Base-by-base conservation (phyloP, 805 yeast genomes). In the Candida coquimbonensis region DNA sequence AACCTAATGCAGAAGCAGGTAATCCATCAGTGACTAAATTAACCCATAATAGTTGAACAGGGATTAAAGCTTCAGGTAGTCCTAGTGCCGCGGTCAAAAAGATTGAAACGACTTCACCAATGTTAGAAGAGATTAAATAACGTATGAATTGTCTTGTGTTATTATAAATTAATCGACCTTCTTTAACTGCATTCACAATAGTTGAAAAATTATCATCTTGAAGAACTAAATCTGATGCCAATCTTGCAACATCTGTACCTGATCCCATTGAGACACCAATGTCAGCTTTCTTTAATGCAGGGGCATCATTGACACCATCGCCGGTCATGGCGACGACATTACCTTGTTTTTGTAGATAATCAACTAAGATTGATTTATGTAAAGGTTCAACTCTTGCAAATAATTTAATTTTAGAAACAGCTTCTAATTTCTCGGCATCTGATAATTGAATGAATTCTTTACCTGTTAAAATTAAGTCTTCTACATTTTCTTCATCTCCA, bases 241-340 rank as follows among this genome's bases (percentile, higher is more conserved):
- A 70, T 52, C 77, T 73, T 5, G 83, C 83, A 21, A 77, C 81
- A 58, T 77, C 82, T 1, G 81, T 75, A 13, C 81, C 83, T 42
- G 77, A 71, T 2, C 83, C 82, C 82, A 78, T 78, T 12, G 81
- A 76, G 53, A 78, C 72, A 45, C 83, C 83, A 46, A 78, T 78
- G 57, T 78, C 82, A 6, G 83, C 83, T 47, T 72, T 73, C 57
- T 76, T 78, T 53, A 78, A 64, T 6, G 83, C 80, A 8, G 83
- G 83, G 0, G 83, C 79, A 59, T 78, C 83, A 59, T 78, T 78
- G 34, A 78, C 82, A 49, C 83, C 83, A 59, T 78, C 83, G 38
- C 81, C 81, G 9, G 80, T 75, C 84, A 78, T 78, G 19, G 81
- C 84, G 41, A 77, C 81, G 54, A 74, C 71, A 48, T 75, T 78